Percentiles rank a stretch among this genome's conserved stretches.
Evolutionary conservation across 78 protist species (phyloP).

Genomic region (Paratrimastix pyriformis): DNA sequence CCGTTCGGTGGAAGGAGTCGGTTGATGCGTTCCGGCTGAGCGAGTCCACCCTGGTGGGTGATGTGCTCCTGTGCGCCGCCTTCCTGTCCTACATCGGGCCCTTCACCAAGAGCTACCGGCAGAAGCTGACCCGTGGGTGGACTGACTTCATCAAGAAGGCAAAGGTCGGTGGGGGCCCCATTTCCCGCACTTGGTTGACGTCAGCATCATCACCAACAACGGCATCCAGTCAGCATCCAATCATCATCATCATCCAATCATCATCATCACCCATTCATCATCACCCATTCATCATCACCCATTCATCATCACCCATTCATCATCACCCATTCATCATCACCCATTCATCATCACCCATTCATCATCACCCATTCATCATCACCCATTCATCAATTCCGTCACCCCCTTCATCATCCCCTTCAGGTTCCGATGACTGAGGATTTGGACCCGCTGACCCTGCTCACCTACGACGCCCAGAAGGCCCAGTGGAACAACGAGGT

Average conservation of each 20-base stretch:
- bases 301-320: no score
- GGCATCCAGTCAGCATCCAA: no score
- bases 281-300: no score
- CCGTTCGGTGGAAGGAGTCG: conserved; percentile 52
- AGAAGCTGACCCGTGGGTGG: conserved; percentile 42
- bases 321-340: no score
- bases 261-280: no score
- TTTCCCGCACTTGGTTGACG: no score
- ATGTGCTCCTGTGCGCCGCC: conserved; percentile 61
- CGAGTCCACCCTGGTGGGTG: conserved; percentile 47
- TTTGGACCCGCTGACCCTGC: conserved; percentile 29
- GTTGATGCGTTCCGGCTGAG: conserved; percentile 14
- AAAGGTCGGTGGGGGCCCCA: background rate
- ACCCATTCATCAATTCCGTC: no score
- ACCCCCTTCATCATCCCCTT: no score
- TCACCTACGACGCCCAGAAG: conserved; percentile 31
- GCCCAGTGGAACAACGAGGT: conserved; percentile 61
- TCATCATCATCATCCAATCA: no score
- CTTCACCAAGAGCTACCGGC: conserved; percentile 45
- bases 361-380: no score
- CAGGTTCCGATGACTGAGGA: conserved; percentile 36
- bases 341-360: no score
- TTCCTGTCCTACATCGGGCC: conserved; percentile 68
- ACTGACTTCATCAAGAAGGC: conserved; percentile 17
- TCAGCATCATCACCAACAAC: no score